phyloP scores from a whole-genome alignment of 1,284 basidiomycete species.

The Fistulina hepatica region DNA sequence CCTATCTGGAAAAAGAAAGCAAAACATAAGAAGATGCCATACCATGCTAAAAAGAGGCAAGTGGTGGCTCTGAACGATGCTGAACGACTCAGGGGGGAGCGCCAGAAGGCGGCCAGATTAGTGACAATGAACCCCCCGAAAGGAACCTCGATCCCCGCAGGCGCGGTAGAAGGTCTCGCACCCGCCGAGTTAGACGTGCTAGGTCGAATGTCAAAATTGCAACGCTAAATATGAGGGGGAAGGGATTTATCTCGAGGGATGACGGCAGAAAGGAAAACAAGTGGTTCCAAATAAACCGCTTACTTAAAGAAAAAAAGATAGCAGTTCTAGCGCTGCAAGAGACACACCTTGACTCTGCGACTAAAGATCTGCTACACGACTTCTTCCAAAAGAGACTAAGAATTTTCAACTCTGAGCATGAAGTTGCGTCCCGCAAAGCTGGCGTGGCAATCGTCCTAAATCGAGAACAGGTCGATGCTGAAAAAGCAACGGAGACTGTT shows the following conservation, averaged over 20 bases:
- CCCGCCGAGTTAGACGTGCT: too few relatives aligned
- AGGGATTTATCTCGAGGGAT: background rate
- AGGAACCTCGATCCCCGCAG: too few relatives aligned
- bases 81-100: too few relatives aligned
- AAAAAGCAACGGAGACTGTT: background rate
- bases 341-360: background rate
- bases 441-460: constrained; percentile 12
- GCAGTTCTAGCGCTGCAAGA: background rate
- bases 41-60: too few relatives aligned
- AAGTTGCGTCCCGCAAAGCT: background rate
- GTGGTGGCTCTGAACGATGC: too few relatives aligned
- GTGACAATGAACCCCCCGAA: too few relatives aligned
- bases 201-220: too few relatives aligned
- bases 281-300: background rate
- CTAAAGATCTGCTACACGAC: background rate
- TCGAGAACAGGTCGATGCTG: background rate
- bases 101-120: too few relatives aligned
- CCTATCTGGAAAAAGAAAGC: too few relatives aligned
- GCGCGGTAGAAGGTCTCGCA: too few relatives aligned
- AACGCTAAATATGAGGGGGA: background rate
- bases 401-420: background rate
- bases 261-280: background rate
- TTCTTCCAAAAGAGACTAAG: background rate
- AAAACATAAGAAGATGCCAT: too few relatives aligned
- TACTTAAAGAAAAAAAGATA: background rate